Evolutionary conservation across 176 grass and related monocot species (phyloP), one percentile per base, ranked within the genome.

Genomic region (Aegilops sharonensis): DNA sequence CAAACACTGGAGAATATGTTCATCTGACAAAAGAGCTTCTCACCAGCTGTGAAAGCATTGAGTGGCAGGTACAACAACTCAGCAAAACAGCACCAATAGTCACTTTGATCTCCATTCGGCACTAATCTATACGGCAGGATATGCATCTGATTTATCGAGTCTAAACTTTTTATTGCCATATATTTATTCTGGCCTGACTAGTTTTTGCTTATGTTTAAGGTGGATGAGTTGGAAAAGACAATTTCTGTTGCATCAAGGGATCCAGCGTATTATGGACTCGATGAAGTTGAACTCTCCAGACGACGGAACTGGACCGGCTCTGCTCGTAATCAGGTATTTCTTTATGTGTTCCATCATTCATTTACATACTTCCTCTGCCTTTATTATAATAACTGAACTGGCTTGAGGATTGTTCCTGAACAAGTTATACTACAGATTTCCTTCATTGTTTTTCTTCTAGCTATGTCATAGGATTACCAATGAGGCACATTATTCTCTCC

Each of bases 221-320:
- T 98, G 61, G 93, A 94, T 86, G 93, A 98, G 83, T 71, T 98
- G 78, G 92, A 95, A 78, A 98, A 95, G 86, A 89, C 96, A 76
- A 95, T 95, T 88, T 63, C 88, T 62, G 96, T 95, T 62, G 91
- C 96, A 78, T 89, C 88, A 80, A 92, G 91, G 85, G 96, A 98
- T 92, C 93, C 93, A 78, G 75, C 92, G 68, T 92, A 95, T 84
- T 98, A 98, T 79, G 93, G 96, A 64, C 93, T 98, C 63, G 89
- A 95, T 82, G 93, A 95, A 78, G 64, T 95, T 77, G 93, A 98
- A 81, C 90, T 98, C 84, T 94, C 92, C n/a, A 92, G 85, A 87
- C 92, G 96, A 77, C 68, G 80, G 64, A 98, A 88, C 70, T 98
- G 96, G 96, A 89, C 87, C 32, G 71, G 72, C 37, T 88, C 83